Conservation (phyloP, 306 rosid species). For the Nissolia schottii region DNA sequence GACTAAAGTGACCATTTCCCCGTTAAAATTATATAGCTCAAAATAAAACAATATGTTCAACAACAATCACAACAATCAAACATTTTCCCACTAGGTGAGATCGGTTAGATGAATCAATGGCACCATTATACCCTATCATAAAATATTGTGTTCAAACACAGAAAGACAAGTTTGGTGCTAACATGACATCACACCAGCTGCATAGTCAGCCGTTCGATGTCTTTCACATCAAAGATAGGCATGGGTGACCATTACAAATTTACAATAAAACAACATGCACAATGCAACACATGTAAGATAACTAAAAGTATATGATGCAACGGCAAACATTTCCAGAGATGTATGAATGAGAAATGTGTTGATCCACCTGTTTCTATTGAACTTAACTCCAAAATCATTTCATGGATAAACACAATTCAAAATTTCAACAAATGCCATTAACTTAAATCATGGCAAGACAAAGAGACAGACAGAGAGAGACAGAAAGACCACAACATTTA, state of each 20-base stretch:
- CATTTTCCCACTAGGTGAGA: too few species aligned
- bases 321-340: neutral
- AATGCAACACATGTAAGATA: neutral
- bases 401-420: neutral
- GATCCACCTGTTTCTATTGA: neutral
- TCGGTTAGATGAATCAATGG: too few species aligned
- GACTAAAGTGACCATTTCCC: too few species aligned
- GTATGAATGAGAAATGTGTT: neutral
- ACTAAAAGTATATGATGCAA: neutral
- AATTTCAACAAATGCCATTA: neutral
- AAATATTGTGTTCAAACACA: too few species aligned
- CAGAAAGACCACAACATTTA: neutral
- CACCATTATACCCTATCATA: too few species aligned
- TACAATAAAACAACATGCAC: conserved; percentile 1
- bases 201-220: neutral
- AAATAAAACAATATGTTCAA: conserved; percentile 4
- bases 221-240: conserved; percentile 15
- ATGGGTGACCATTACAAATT: neutral
- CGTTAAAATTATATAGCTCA: neutral
- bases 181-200: conserved; percentile 5
- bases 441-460: conserved; percentile 3
- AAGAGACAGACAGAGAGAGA: neutral
- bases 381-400: neutral
- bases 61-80: too few species aligned
- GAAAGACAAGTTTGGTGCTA: neutral